These are phyloP conservation scores for Heliamphora exappendiculata DNA, from an alignment of 148 eudicot genomes.

Conservation along the genomic window DNA sequence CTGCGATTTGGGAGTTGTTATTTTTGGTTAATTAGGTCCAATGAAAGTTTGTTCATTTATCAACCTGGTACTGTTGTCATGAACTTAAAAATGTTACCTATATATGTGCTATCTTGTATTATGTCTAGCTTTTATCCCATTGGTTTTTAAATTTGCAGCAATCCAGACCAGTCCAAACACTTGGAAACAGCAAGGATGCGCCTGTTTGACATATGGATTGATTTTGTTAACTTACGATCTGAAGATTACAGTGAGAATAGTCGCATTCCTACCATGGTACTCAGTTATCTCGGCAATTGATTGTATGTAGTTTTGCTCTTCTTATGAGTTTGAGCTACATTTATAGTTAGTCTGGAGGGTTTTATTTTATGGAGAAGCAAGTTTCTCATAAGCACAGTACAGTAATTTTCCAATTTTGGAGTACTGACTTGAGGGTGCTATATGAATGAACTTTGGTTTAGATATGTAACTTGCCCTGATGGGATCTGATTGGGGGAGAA, in stretches of 20 bases:
- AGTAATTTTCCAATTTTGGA: neutral
- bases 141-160: conserved; percentile 42
- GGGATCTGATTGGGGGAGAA: neutral
- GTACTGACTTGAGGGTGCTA: neutral
- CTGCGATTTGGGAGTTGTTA: neutral
- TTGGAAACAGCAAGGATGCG: conserved; percentile 98
- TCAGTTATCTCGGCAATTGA: neutral
- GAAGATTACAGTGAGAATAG: conserved; percentile 91
- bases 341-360: neutral
- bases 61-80: neutral
- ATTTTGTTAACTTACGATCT: conserved; percentile 86
- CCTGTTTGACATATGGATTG: conserved; percentile 75
- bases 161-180: conserved; percentile 98
- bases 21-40: neutral
- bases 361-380: neutral
- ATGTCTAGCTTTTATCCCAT: conserved; percentile 4
- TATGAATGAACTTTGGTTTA: neutral
- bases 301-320: conserved; percentile 2
- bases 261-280: conserved; percentile 95
- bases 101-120: neutral
- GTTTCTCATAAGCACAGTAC: neutral
- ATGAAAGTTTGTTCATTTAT: neutral
- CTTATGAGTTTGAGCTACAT: neutral
- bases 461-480: neutral
- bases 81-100: neutral